Evolutionary conservation across 176 grass and related monocot species (phyloP), one percentile per base, ranked within the genome.

Genomic region (Panicum miliaceum): DNA sequence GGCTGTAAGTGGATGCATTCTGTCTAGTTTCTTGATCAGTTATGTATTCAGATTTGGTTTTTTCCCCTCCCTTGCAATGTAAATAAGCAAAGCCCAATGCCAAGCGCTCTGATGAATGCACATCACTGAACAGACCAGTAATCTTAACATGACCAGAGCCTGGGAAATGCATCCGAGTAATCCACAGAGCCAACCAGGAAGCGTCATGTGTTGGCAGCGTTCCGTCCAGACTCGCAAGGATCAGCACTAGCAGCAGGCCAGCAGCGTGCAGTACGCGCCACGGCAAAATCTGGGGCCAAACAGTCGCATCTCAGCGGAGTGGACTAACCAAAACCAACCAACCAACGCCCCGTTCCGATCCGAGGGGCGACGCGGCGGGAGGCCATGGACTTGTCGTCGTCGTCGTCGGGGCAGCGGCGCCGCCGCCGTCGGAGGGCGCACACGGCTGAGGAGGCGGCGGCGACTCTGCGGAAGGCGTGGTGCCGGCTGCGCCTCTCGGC

Each of bases 391-490:
- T 25, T 27, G 23, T 60, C 78, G 15, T 15, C 47, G 13, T 38
- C 52, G 4, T 3, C 42, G 22, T 3, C 73, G 64, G 51, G 15
- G 64, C 22, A 53, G 7, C 22, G 34, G 10, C 72, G 78, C 22
- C 63, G 37, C 0, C 54, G 83, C 1, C 52, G 48, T 60, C 47
- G 84, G 40, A 81, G 69, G 83, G 68, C 70, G 32, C 81, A 76
- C 70, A 90, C 85, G 23, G 83, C 86, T 48, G 94, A 94, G 47
- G 86, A 91, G 70, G 87, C 90, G 23, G 86, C 88, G 29, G 72
- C 85, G n/a, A 83, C 92, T 34, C 90, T 97, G 62, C 92, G 92
- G 16, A 97, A 92, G 81, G 90, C 92, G 34, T 95, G 91, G 91
- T 95, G 92, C 83, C 87, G 85, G 12, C 87, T 98, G 79, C 87